phyloP scores from a whole-genome alignment of 2,329 filamentous ascomycete genomes.

The Emergomyces africanus region DNA sequence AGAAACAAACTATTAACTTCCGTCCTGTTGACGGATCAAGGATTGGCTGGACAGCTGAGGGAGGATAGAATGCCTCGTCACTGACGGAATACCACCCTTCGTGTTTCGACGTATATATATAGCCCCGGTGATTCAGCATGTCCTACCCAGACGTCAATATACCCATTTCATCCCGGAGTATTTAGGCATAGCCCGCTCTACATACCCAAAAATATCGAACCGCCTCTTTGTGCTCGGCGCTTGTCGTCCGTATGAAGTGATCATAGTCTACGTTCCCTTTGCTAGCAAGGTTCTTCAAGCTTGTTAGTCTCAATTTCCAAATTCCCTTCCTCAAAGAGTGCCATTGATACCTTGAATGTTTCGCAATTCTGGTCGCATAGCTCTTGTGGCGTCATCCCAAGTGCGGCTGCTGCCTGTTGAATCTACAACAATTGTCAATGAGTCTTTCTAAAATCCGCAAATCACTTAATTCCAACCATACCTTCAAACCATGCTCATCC shows the following conservation, averaged over 20 bases:
- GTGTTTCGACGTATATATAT: slow-evolving; percentile 75
- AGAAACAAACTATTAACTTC: slow-evolving; percentile 53
- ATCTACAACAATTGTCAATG: slow-evolving; percentile 38
- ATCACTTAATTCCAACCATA: slow-evolving; percentile 14
- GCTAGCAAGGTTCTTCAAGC: slow-evolving; percentile 47
- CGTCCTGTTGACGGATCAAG: slow-evolving; percentile 69
- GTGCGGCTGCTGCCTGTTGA: slow-evolving; percentile 66
- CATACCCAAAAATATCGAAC: slow-evolving; percentile 78
- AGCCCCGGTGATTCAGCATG: slow-evolving; percentile 59
- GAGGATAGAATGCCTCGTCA: slow-evolving; percentile 92
- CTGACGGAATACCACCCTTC: slow-evolving; percentile 94
- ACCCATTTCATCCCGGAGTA: background rate
- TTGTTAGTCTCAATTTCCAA: background rate
- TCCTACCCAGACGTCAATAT: slow-evolving; percentile 27
- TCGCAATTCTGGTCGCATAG: slow-evolving; percentile 79
- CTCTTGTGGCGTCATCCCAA: slow-evolving; percentile 59
- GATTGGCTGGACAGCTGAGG: slow-evolving; percentile 57
- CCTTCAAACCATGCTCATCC: slow-evolving; percentile 94
- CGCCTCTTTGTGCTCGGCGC: slow-evolving; percentile 64
- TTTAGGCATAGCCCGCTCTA: background rate
- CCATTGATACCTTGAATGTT: slow-evolving; percentile 51
- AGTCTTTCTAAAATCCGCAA: background rate
- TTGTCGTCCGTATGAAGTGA: slow-evolving; percentile 86
- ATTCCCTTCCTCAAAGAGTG: background rate
- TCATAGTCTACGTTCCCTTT: slow-evolving; percentile 61